phyloP scores from a whole-genome alignment of 495 filamentous ascomycete species.

The Ramalina peruviana region DNA sequence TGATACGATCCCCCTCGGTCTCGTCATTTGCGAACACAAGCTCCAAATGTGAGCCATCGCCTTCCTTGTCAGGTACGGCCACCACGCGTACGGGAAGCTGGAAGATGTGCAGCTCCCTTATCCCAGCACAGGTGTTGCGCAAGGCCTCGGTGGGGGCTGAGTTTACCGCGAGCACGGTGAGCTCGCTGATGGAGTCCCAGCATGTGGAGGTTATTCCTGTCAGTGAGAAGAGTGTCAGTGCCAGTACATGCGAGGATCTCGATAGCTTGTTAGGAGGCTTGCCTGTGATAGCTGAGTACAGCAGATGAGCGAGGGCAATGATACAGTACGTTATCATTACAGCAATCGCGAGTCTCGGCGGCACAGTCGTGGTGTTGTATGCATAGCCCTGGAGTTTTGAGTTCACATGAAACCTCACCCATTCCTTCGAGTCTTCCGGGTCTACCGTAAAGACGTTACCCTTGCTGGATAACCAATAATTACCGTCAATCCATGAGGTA shows the following conservation, averaged over 20 bases:
- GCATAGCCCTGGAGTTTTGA: slow-evolving; percentile 10
- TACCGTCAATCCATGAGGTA: not conserved
- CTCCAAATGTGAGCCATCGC: slow-evolving; percentile 12
- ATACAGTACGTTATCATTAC: slow-evolving; percentile 7
- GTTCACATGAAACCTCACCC: slow-evolving; percentile 9
- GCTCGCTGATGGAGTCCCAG: slow-evolving; percentile 15
- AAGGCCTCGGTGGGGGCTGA: slow-evolving; percentile 7
- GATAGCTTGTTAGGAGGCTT: not conserved
- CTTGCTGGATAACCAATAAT: slow-evolving; percentile 10
- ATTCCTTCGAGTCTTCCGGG: slow-evolving; percentile 7
- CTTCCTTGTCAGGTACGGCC: slow-evolving; percentile 2
- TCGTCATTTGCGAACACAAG: slow-evolving; percentile 11
- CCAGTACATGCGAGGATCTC: no score
- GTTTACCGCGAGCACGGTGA: slow-evolving; percentile 12
- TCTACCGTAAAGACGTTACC: slow-evolving; percentile 10
- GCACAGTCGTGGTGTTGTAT: slow-evolving; percentile 5
- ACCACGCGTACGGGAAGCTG: slow-evolving; percentile 9
- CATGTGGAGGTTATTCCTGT: slow-evolving; percentile 10
- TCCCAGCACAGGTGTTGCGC: slow-evolving; percentile 14
- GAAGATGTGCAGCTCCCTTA: slow-evolving; percentile 11
- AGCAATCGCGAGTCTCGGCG: slow-evolving; percentile 9
- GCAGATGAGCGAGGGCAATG: slow-evolving; percentile 2
- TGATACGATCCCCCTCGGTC: slow-evolving; percentile 1
- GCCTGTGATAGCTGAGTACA: slow-evolving; percentile 10
- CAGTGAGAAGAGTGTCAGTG: not conserved